A percentile compares a stretch with the other conserved stretches of the same genome.
Conservation (phyloP, 208 protist species). For the Leishmania tarentolae region DNA sequence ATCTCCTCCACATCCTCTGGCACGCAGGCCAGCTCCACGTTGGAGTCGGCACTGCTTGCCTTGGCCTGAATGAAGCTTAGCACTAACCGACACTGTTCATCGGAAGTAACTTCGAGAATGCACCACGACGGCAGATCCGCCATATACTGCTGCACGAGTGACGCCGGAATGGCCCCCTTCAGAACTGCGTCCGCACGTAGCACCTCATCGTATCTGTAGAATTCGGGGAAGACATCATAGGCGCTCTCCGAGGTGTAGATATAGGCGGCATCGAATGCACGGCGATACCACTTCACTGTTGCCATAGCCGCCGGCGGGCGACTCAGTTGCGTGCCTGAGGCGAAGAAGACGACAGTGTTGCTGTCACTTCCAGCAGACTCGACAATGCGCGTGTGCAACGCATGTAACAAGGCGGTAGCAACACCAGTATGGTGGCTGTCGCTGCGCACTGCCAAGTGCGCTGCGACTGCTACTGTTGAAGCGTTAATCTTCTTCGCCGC, state of each 20-base stretch:
- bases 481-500: slow-evolving; percentile 22
- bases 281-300: slow-evolving; percentile 78
- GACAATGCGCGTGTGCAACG: slow-evolving; percentile 15
- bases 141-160: slow-evolving; percentile 36
- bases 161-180: slow-evolving; percentile 57
- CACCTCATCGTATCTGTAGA: slow-evolving; percentile 67
- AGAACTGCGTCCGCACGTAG: slow-evolving; percentile 67
- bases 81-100: slow-evolving; percentile 26
- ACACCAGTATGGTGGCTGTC: slow-evolving; percentile 28
- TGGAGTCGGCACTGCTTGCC: slow-evolving; percentile 44
- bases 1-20: slow-evolving; percentile 41
- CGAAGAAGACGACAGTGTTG: slow-evolving; percentile 48
- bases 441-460: slow-evolving; percentile 41
- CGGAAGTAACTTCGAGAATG: slow-evolving; percentile 14
- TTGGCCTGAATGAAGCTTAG: slow-evolving; percentile 47
- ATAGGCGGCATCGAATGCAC: slow-evolving; percentile 42
- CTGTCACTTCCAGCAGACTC: slow-evolving; percentile 12
- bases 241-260: slow-evolving; percentile 43
- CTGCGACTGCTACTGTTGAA: slow-evolving; percentile 28
- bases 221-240: slow-evolving; percentile 70
- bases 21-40: slow-evolving; percentile 39
- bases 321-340: slow-evolving; percentile 39
- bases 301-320: slow-evolving; percentile 42
- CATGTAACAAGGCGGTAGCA: slow-evolving; percentile 39
- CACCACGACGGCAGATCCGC: slow-evolving; percentile 30